phyloP scores from a whole-genome alignment of 108 stramenopile species.

The Nitzschia palea region DNA sequence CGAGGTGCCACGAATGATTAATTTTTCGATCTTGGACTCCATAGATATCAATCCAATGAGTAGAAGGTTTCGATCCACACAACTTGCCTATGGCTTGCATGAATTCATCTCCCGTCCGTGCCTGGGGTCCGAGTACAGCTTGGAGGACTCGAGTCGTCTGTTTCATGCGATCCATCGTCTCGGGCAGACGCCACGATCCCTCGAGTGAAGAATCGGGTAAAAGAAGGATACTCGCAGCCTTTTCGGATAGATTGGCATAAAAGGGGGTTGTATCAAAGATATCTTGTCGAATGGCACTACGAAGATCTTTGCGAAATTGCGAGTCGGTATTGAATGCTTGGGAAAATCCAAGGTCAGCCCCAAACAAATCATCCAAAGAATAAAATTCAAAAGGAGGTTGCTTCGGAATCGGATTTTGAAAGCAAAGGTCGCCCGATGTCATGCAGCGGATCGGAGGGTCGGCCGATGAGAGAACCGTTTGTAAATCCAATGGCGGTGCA shows the following conservation, averaged over 20 bases:
- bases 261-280: constrained; percentile 71
- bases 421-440: constrained; percentile 3
- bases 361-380: constrained; percentile 59
- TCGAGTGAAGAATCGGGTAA: constrained; percentile 74
- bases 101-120: constrained; percentile 74
- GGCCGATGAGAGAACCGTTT: background rate
- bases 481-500: constrained; percentile 40
- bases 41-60: constrained; percentile 83
- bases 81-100: constrained; percentile 55
- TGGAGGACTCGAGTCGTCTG: constrained; percentile 47
- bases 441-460: constrained; percentile 1
- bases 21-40: constrained; percentile 57
- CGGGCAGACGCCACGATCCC: constrained; percentile 67
- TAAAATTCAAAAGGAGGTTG: constrained; percentile 31
- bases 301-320: constrained; percentile 48
- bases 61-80: constrained; percentile 61
- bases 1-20: constrained; percentile 75
- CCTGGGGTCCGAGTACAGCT: constrained; percentile 37
- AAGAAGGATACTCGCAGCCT: constrained; percentile 58
- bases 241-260: constrained; percentile 61
- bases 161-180: constrained; percentile 39
- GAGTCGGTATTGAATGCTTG: constrained; percentile 39
- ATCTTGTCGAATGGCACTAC: constrained; percentile 67
- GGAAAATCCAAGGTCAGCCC: constrained; percentile 12
- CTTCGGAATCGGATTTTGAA: background rate